These are phyloP conservation scores for Mortierella sp. DNA, from an alignment of 371 early-diverging fungal species.

Conservation along the genomic window DNA sequence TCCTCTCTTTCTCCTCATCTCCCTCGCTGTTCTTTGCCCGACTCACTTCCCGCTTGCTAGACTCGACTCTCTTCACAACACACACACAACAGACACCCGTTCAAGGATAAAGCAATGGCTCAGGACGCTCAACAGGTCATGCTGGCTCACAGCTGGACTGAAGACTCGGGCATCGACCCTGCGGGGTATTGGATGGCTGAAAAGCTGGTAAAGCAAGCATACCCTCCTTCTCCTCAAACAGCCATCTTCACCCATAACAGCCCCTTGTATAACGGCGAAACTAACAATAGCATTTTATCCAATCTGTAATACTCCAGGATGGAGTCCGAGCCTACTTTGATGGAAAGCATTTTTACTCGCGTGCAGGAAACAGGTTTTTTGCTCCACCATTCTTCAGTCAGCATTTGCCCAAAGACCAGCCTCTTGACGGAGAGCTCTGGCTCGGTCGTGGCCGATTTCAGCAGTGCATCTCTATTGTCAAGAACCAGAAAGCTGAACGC, in stretches of 20 bases:
- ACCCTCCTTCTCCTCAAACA: background rate
- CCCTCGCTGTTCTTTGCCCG: background rate
- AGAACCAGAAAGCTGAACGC: slow-evolving; percentile 47
- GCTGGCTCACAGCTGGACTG: slow-evolving; percentile 54
- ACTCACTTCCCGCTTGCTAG: background rate
- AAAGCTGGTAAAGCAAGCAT: slow-evolving; percentile 61
- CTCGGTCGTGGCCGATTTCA: slow-evolving; percentile 63
- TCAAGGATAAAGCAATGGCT: slow-evolving; percentile 25
- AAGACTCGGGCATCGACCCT: slow-evolving; percentile 47
- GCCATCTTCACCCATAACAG: background rate
- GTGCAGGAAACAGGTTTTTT: slow-evolving; percentile 62
- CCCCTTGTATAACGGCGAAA: background rate
- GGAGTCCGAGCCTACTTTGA: slow-evolving; percentile 70
- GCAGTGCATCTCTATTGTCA: slow-evolving; percentile 65
- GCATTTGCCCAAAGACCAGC: slow-evolving; percentile 58
- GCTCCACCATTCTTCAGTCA: slow-evolving; percentile 67
- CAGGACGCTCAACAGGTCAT: slow-evolving; percentile 46
- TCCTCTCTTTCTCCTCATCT: background rate
- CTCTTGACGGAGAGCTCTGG: slow-evolving; percentile 71
- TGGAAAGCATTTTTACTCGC: slow-evolving; percentile 56
- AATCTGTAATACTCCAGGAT: slow-evolving; percentile 26
- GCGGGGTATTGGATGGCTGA: slow-evolving; percentile 59
- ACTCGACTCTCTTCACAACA: background rate
- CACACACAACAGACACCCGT: background rate
- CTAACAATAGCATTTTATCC: background rate